A percentile compares a stretch with the other conserved stretches of the same genome.
phyloP scores from a whole-genome alignment of 345 rosid species.

The Excoecaria agallocha region DNA sequence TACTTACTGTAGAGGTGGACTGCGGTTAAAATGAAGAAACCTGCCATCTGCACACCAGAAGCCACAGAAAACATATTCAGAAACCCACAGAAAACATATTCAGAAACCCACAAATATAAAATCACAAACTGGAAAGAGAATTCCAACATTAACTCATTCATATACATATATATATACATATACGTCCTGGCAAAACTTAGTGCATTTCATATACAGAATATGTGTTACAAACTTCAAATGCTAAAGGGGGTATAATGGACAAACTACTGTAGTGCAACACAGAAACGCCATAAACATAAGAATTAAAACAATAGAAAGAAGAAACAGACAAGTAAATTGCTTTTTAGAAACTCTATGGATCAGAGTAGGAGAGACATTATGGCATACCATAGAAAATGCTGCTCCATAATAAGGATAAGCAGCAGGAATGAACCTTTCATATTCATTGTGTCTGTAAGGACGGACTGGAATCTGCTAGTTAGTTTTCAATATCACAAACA shows the following conservation, averaged over 20 bases:
- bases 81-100: neutral
- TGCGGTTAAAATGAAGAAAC: constrained; percentile 57
- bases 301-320: neutral
- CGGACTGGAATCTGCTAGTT: constrained; percentile 53
- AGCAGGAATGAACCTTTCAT: constrained; percentile 57
- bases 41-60: constrained; percentile 47
- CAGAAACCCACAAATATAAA: neutral
- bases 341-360: neutral
- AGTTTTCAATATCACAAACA: neutral
- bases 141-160: no score
- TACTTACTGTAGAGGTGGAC: constrained; percentile 51
- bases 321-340: no score
- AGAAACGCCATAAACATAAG: neutral
- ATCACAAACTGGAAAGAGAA: neutral
- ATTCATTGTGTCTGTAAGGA: constrained; percentile 60
- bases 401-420: constrained; percentile 70
- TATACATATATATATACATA: no score
- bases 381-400: constrained; percentile 47
- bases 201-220: neutral
- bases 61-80: neutral
- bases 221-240: neutral
- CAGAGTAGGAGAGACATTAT: neutral
- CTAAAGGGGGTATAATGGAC: neutral
- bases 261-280: neutral
- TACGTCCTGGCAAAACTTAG: no score